These are phyloP conservation scores for Phlegmacium glaucopus DNA, from an alignment of 768 basidiomycete genomes.

Conservation along the genomic window DNA sequence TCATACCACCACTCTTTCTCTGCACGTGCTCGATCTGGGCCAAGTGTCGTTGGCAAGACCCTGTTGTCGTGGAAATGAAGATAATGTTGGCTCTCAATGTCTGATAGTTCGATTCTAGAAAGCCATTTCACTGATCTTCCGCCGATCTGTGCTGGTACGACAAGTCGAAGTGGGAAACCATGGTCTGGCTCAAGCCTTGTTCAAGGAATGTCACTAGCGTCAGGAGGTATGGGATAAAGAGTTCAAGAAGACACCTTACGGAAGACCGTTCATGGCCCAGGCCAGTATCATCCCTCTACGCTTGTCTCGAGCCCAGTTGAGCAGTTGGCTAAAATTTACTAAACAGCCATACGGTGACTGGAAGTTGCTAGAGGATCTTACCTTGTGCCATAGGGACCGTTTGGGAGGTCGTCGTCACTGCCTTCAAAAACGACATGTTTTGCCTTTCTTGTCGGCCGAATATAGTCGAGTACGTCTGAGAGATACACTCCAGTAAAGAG, in stretches of 20 bases:
- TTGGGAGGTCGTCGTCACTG: conserved; percentile 45
- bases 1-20: conserved; percentile 57
- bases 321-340: conserved; percentile 28
- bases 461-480: conserved; percentile 47
- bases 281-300: conserved; percentile 49
- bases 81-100: conserved; percentile 50
- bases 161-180: conserved; percentile 60
- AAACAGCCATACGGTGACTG: conserved; percentile 6
- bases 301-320: conserved; percentile 42
- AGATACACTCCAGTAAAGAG: conserved; percentile 60
- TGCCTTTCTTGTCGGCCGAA: conserved; percentile 34
- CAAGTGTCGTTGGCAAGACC: conserved; percentile 50
- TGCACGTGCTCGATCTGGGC: conserved; percentile 47
- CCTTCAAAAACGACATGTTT: conserved; percentile 62
- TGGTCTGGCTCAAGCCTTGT: conserved; percentile 58
- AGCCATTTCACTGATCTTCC: conserved; percentile 64
- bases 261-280: conserved; percentile 59
- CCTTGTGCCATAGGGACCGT: conserved; percentile 59
- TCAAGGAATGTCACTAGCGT: not conserved
- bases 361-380: not conserved
- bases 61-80: conserved; percentile 54
- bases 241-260: conserved; percentile 18
- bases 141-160: conserved; percentile 63
- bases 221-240: not conserved
- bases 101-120: conserved; percentile 47